These are phyloP conservation scores for Ogataea wickerhamii DNA, from an alignment of 805 yeast species.

Conservation along the genomic window DNA sequence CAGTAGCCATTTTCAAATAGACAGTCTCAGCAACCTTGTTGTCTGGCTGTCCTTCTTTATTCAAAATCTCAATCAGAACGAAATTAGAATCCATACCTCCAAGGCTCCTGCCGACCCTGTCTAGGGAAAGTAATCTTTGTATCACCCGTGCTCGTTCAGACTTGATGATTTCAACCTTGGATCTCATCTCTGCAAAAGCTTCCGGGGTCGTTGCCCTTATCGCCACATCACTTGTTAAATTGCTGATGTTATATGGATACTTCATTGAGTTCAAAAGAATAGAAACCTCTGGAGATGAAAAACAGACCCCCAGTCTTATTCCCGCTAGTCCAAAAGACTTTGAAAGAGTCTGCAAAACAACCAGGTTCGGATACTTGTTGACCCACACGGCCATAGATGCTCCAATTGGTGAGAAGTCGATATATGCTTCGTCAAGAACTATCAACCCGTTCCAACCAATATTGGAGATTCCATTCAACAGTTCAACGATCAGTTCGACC, in stretches of 20 bases:
- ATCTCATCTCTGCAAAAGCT: slow-evolving; percentile 58
- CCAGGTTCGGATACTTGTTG: slow-evolving; percentile 74
- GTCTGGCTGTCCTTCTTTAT: slow-evolving; percentile 58
- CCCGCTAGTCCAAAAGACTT: slow-evolving; percentile 97
- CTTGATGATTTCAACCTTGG: slow-evolving; percentile 46
- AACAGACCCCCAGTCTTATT: slow-evolving; percentile 83
- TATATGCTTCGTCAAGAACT: slow-evolving; percentile 91
- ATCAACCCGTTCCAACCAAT: slow-evolving; percentile 69
- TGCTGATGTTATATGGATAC: slow-evolving; percentile 92
- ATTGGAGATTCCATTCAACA: slow-evolving; percentile 38
- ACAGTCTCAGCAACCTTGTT: slow-evolving; percentile 62
- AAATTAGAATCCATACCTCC: slow-evolving; percentile 91
- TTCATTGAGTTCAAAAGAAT: slow-evolving; percentile 79
- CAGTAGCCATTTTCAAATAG: slow-evolving; percentile 67
- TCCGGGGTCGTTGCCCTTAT: slow-evolving; percentile 60
- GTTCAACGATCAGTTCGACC: slow-evolving; percentile 42
- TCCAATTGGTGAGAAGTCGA: slow-evolving; percentile 72
- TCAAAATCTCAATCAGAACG: slow-evolving; percentile 67
- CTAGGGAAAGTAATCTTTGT: slow-evolving; percentile 48
- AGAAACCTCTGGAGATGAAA: slow-evolving; percentile 56
- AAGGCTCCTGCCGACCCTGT: slow-evolving; percentile 66
- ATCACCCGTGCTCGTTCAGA: slow-evolving; percentile 55
- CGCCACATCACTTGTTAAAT: slow-evolving; percentile 74
- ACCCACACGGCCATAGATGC: slow-evolving; percentile 76
- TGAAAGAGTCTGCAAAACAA: slow-evolving; percentile 87